Base-by-base conservation (phyloP, 2,329 filamentous ascomycete species). In the Microdochium bolleyi region DNA sequence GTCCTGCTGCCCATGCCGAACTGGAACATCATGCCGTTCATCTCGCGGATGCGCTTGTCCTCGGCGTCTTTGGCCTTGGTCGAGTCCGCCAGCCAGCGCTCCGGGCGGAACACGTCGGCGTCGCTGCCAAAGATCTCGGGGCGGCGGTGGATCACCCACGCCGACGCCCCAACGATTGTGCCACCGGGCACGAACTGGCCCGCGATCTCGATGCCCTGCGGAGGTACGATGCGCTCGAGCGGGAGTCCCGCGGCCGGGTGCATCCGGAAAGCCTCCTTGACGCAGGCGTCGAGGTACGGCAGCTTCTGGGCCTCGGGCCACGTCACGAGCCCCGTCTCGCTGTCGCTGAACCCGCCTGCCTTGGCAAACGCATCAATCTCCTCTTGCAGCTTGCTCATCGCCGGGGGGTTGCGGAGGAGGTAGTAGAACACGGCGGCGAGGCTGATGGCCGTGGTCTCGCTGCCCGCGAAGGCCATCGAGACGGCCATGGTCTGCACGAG, bases 361-460 rank as follows among this genome's bases (percentile, higher is more conserved):
- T 69, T 68, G 0, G 79, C 78, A 0, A 81, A 82, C 0, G 70
- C 70, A 60, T 89, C 85, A 0, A 91, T 66, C 64, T 91, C 87
- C 1, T 68, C 59, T 61, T 79, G 77, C 52, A 89, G 70, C 38
- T 75, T 76, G 2, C 66, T 62, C 55, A 87, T 78, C 14, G 74
- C 75, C 0, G 58, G 37, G 0, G 84, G 83, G 60, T 83, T 80
- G 61, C 84, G 84, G 34, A 91, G 74, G 3, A 92, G 70, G 65
- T 83, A 84, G 68, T 92, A 92, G 61, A 92, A 88, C 0, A 91
- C 79, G 7, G 83, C 77, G 5, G 80, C 80, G 0, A 92, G 75
- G 7, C 80, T 83, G 62, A 92, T 92, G 38, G 86, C 88, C 0
- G 88, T 92, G 0, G 88, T 92, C 67, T 94, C 89, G 2, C 82